phyloP scores from a whole-genome alignment of 2,329 filamentous ascomycete genomes.

The Alternaria atra region DNA sequence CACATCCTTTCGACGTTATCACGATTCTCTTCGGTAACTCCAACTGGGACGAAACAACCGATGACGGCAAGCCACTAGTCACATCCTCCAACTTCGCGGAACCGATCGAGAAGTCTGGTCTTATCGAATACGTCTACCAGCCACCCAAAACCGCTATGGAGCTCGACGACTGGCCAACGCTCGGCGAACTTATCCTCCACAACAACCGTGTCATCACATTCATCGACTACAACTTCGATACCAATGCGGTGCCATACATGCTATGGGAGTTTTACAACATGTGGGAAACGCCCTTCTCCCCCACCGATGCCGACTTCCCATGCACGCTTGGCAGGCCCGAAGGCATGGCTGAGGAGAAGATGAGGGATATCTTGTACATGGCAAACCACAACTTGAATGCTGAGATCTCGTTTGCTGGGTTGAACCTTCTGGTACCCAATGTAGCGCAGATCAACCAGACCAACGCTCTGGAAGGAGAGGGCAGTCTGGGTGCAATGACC shows the following conservation, averaged over 20 bases:
- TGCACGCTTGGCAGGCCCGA: constrained; percentile 83
- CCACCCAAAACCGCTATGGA: constrained; percentile 79
- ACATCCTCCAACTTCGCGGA: constrained; percentile 70
- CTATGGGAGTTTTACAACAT: constrained; percentile 89
- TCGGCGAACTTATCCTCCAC: constrained; percentile 65
- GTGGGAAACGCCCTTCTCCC: constrained; percentile 92
- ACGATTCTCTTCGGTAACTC: constrained; percentile 88
- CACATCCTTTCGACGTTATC: constrained; percentile 86
- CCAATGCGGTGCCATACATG: constrained; percentile 80
- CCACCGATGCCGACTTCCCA: constrained; percentile 73
- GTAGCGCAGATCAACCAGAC: constrained; percentile 46
- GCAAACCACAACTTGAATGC: constrained; percentile 95
- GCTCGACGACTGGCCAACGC: constrained; percentile 83
- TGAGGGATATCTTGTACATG: constrained; percentile 74
- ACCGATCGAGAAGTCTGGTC: constrained; percentile 75
- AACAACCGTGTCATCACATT: constrained; percentile 52
- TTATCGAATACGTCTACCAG: constrained; percentile 77
- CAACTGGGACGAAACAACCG: constrained; percentile 53
- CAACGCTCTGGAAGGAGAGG: constrained; percentile 45
- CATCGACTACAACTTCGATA: constrained; percentile 68
- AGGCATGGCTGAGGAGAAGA: constrained; percentile 62
- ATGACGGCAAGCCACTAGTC: constrained; percentile 61
- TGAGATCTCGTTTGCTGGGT: constrained; percentile 57
- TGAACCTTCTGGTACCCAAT: constrained; percentile 49
- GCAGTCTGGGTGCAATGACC: constrained; percentile 46